Conservation (phyloP, 2,329 filamentous ascomycete genomes). For the Fusarium incarnatum region DNA sequence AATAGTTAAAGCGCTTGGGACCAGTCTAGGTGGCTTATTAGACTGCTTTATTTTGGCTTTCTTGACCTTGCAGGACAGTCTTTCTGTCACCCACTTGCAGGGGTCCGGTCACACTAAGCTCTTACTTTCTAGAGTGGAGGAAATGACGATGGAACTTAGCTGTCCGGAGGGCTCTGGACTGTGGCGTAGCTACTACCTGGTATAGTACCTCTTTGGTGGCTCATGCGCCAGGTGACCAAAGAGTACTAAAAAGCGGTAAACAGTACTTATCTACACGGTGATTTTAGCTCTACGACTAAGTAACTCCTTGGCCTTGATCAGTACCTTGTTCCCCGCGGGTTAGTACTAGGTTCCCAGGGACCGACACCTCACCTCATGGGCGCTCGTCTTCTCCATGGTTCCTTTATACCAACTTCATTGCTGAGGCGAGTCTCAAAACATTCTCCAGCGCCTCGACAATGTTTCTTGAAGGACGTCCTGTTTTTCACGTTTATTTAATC, state of each 20-base stretch:
- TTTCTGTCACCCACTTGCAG: not conserved
- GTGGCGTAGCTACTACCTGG: slow-evolving; percentile 36
- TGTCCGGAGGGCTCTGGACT: slow-evolving; percentile 1
- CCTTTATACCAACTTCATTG: slow-evolving; percentile 36
- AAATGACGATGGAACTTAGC: slow-evolving; percentile 39
- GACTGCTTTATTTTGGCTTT: not conserved
- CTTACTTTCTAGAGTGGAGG: slow-evolving; percentile 9
- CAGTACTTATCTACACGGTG: slow-evolving; percentile 9
- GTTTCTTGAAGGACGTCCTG: slow-evolving; percentile 12
- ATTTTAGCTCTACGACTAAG: not conserved
- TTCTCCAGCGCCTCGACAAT: slow-evolving; percentile 19
- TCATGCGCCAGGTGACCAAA: slow-evolving; percentile 21
- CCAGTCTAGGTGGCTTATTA: fast-evolving
- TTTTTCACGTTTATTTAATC: slow-evolving; percentile 27
- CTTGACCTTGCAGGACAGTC: not conserved
- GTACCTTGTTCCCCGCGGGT: slow-evolving; percentile 39
- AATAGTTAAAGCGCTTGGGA: not conserved
- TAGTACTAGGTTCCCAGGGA: not conserved
- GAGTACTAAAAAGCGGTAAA: slow-evolving; percentile 14
- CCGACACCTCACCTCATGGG: slow-evolving; percentile 32
- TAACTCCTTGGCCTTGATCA: slow-evolving; percentile 9
- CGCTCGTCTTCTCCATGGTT: slow-evolving; percentile 34
- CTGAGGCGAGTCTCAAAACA: not conserved
- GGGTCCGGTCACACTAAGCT: slow-evolving; percentile 17
- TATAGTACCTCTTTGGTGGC: slow-evolving; percentile 31